phyloP scores from a whole-genome alignment of 2,329 filamentous ascomycete genomes.

The Blumeria hordei region DNA sequence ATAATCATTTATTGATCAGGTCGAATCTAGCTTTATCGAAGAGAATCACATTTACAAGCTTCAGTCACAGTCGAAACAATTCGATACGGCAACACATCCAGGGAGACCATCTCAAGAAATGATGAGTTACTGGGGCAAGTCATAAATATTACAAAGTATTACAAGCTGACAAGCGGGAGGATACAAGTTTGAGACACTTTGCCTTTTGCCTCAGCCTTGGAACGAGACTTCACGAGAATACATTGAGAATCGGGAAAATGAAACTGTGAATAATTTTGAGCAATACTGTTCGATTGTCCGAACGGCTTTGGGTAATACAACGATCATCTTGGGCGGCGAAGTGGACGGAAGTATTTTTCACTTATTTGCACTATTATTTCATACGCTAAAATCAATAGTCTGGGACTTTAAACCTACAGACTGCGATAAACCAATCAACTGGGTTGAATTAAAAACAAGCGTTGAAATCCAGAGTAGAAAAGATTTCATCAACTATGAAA shows the following conservation, averaged over 20 bases:
- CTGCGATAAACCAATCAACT: constrained; percentile 47
- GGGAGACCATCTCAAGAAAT: constrained; percentile 42
- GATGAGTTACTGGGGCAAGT: constrained; percentile 77
- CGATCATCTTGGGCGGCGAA: constrained; percentile 69
- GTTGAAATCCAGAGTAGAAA: constrained; percentile 41
- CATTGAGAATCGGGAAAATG: constrained; percentile 51
- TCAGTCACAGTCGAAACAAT: constrained; percentile 33
- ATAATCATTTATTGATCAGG: constrained; percentile 7
- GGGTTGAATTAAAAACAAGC: constrained; percentile 90
- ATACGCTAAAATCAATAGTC: constrained; percentile 22
- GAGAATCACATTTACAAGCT: constrained; percentile 61
- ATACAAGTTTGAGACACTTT: constrained; percentile 88
- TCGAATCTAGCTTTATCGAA: constrained; percentile 55
- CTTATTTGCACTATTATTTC: neutral
- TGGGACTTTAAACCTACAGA: constrained; percentile 53
- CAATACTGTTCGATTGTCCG: constrained; percentile 91
- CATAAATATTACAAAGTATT: too few relatives aligned
- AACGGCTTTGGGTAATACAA: constrained; percentile 57
- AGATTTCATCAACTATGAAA: constrained; percentile 55
- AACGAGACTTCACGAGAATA: constrained; percentile 44
- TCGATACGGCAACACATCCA: constrained; percentile 21
- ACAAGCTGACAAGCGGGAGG: constrained; percentile 23
- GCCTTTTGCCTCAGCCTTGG: constrained; percentile 53
- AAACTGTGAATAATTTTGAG: constrained; percentile 63
- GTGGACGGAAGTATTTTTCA: constrained; percentile 55